phyloP scores from a whole-genome alignment of 768 basidiomycete genomes.

The Pleurotus citrinopileatus region DNA sequence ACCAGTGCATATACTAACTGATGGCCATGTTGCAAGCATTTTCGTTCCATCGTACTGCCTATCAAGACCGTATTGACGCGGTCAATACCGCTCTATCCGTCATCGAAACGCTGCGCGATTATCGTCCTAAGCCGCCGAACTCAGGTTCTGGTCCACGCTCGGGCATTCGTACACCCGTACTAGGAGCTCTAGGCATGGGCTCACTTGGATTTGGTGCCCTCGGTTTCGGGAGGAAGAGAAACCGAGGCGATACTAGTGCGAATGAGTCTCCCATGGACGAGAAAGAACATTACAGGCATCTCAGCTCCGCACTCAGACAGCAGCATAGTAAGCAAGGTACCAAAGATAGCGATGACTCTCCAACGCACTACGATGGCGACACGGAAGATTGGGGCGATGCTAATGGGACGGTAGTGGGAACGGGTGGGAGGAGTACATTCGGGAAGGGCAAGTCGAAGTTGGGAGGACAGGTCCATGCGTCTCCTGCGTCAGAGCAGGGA shows the following conservation, averaged over 20 bases:
- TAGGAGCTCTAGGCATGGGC: constrained; percentile 26
- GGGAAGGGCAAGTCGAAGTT: constrained; percentile 1
- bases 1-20: not conserved
- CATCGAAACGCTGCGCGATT: constrained; percentile 66
- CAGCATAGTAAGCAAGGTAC: not conserved
- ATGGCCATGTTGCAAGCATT: constrained; percentile 41
- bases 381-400: constrained; percentile 28
- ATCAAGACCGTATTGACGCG: constrained; percentile 64
- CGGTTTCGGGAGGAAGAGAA: not conserved
- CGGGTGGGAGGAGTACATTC: constrained; percentile 13
- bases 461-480: constrained; percentile 24
- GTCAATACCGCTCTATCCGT: constrained; percentile 51
- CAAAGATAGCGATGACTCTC: not conserved
- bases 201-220: constrained; percentile 3
- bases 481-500: not conserved
- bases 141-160: constrained; percentile 25
- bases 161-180: constrained; percentile 43
- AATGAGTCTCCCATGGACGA: not conserved
- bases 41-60: constrained; percentile 76
- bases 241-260: not conserved
- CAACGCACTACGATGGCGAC: constrained; percentile 17
- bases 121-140: constrained; percentile 46
- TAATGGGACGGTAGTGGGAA: constrained; percentile 15
- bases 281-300: not conserved
- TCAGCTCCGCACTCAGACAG: not conserved